Conservation (phyloP, 2,329 filamentous ascomycete genomes). For the Colletotrichum sp. region DNA sequence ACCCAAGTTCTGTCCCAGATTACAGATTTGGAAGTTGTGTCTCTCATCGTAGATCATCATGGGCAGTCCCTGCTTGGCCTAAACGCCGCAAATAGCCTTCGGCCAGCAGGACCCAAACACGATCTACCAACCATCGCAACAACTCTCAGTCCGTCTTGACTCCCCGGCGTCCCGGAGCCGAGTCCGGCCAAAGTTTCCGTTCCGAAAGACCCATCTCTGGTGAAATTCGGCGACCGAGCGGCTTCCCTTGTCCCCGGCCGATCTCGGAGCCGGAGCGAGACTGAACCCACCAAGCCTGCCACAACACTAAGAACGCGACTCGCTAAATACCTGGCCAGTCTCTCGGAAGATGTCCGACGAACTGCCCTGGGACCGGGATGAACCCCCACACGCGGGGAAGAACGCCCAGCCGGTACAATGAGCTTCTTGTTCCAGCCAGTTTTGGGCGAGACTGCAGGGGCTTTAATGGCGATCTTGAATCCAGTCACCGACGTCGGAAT, state of each 20-base stretch:
- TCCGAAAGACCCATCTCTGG: background rate
- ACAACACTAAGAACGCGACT: background rate
- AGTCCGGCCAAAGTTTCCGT: background rate
- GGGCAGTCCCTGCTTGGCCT: background rate
- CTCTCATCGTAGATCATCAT: background rate
- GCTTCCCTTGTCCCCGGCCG: background rate
- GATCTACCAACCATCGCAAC: accelerated
- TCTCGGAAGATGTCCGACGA: background rate
- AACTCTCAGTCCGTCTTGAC: background rate
- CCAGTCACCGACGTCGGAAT: constrained; percentile 18
- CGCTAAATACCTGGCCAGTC: background rate
- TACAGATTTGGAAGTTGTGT: background rate
- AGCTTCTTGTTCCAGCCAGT: background rate
- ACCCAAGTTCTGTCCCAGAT: background rate
- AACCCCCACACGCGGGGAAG: background rate
- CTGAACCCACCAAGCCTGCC: background rate
- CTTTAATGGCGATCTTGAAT: background rate
- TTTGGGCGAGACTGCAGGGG: background rate
- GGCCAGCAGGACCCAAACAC: background rate
- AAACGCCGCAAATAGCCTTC: background rate
- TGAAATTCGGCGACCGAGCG: background rate
- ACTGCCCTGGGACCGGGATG: background rate
- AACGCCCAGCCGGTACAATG: background rate
- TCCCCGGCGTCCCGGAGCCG: background rate
- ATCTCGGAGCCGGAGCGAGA: background rate